A percentile compares a stretch with the other conserved stretches of the same genome.
Conservation (phyloP, 2,329 filamentous ascomycete genomes). For the Sodiomyces alkalinus region DNA sequence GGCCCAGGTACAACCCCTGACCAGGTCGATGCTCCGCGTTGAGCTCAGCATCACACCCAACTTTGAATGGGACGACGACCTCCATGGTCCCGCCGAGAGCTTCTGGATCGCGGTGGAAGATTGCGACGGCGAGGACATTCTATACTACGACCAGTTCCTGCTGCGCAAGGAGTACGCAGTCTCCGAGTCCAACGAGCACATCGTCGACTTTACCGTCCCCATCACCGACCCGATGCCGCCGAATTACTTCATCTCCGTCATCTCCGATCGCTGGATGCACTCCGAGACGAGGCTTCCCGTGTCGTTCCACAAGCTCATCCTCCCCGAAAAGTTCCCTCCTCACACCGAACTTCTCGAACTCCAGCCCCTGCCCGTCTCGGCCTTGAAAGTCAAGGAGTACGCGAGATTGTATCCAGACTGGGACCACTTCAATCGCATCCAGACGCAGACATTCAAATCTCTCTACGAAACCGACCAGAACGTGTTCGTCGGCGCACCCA, state of each 20-base stretch:
- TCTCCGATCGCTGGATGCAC: conserved; percentile 98
- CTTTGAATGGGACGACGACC: conserved; percentile 83
- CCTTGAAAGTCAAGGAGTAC: conserved; percentile 75
- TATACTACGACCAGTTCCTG: conserved; percentile 90
- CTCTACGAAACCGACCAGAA: conserved; percentile 85
- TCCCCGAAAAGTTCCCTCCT: conserved; percentile 89
- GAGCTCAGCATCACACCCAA: conserved; percentile 86
- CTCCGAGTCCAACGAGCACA: conserved; percentile 77
- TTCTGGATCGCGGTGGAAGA: conserved; percentile 98
- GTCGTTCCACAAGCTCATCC: conserved; percentile 84
- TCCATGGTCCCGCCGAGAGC: conserved; percentile 78
- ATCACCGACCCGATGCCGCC: conserved; percentile 97
- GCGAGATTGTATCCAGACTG: conserved; percentile 68
- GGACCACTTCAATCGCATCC: conserved; percentile 89
- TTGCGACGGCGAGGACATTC: conserved; percentile 88
- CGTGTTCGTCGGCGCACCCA: conserved; percentile 82
- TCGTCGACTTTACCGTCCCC: conserved; percentile 91
- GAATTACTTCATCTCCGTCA: conserved; percentile 91
- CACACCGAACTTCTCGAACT: conserved; percentile 87
- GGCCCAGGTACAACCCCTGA: conserved; percentile 88
- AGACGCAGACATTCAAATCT: conserved; percentile 93
- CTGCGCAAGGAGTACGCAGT: conserved; percentile 79
- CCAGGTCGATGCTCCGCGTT: conserved; percentile 78
- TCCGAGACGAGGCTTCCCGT: conserved; percentile 87
- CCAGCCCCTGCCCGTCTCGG: conserved; percentile 77